A percentile compares a stretch with the other conserved stretches of the same genome.
Conservation (phyloP, 148 eudicot species). For the Amaranthus palmeri region DNA sequence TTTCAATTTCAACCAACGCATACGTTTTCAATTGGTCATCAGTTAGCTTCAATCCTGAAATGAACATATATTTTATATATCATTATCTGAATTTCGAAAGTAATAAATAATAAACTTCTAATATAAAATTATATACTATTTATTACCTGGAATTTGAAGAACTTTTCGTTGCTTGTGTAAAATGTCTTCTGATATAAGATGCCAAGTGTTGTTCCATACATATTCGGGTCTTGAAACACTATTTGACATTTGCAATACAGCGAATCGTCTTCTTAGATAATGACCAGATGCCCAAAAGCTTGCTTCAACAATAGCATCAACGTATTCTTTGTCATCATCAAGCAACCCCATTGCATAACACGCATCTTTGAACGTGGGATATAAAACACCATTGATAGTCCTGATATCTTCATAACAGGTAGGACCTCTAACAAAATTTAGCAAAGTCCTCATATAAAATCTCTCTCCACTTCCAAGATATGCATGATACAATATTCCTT, state of each 20-base stretch:
- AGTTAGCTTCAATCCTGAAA: not conserved
- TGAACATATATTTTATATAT: not conserved
- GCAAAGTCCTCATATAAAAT: not conserved
- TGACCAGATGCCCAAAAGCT: not conserved
- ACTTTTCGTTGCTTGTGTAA: not conserved
- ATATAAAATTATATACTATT: not conserved
- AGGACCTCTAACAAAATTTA: conserved; percentile 1
- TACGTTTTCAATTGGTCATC: not conserved
- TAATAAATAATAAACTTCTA: not conserved
- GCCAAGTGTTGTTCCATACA: conserved; percentile 17
- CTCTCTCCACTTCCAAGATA: not conserved
- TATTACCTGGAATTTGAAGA: not conserved
- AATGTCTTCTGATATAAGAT: not conserved
- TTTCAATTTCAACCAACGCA: not conserved
- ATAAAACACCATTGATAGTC: not conserved
- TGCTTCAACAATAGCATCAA: conserved; percentile 10
- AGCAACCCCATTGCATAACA: not conserved
- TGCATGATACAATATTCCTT: conserved; percentile 2
- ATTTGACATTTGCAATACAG: too few species aligned
- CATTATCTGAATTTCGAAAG: not conserved
- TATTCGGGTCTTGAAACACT: not conserved
- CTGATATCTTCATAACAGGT: conserved; percentile 6
- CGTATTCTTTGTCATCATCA: conserved; percentile 12
- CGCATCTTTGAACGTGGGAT: conserved; percentile 10
- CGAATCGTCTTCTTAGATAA: too few species aligned